Percentiles rank a stretch among this genome's conserved stretches.
phyloP scores from a whole-genome alignment of 1,139 yeast species.

The Kodamaea sp. region DNA sequence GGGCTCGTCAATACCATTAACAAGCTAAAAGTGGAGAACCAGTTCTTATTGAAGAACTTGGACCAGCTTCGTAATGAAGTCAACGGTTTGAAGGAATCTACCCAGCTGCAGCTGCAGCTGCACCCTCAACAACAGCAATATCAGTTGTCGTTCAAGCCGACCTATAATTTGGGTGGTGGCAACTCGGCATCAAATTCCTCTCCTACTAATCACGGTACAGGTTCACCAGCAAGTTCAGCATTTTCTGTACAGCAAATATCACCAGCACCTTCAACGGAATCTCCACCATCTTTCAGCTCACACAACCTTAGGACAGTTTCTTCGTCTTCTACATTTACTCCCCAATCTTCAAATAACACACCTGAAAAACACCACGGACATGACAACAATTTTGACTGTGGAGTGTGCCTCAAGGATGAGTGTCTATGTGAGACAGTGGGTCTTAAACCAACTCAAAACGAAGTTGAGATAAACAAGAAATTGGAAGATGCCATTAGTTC shows the following conservation, averaged over 20 bases:
- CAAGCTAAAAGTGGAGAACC: slow-evolving; percentile 42
- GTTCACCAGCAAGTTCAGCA: slow-evolving; percentile 29
- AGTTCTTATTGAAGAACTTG: slow-evolving; percentile 34
- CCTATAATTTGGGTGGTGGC: slow-evolving; percentile 10
- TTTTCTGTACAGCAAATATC: slow-evolving; percentile 50
- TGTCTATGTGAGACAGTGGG: slow-evolving; percentile 74
- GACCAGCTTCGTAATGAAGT: slow-evolving; percentile 35
- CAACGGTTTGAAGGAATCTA: slow-evolving; percentile 9
- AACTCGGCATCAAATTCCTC: slow-evolving; percentile 9
- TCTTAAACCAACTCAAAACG: slow-evolving; percentile 30
- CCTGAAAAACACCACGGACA: slow-evolving; percentile 12
- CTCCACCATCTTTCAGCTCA: slow-evolving; percentile 30
- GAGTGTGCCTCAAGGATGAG: slow-evolving; percentile 67
- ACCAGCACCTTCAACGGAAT: slow-evolving; percentile 58
- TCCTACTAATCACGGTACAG: slow-evolving; percentile 15
- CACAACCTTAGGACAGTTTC: slow-evolving; percentile 1
- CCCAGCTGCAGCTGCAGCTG: slow-evolving; percentile 1
- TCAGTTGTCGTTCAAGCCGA: slow-evolving; percentile 4
- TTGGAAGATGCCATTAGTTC: slow-evolving; percentile 38
- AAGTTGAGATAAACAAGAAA: slow-evolving; percentile 10
- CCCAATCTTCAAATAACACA: slow-evolving; percentile 21
- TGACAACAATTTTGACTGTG: slow-evolving; percentile 48
- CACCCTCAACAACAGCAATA: not conserved
- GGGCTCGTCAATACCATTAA: slow-evolving; percentile 54
- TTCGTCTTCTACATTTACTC: slow-evolving; percentile 15